A percentile compares a stretch with the other conserved stretches of the same genome.
phyloP scores from a whole-genome alignment of 176 grass and related monocot genomes.

The Cenchrus purpureus region DNA sequence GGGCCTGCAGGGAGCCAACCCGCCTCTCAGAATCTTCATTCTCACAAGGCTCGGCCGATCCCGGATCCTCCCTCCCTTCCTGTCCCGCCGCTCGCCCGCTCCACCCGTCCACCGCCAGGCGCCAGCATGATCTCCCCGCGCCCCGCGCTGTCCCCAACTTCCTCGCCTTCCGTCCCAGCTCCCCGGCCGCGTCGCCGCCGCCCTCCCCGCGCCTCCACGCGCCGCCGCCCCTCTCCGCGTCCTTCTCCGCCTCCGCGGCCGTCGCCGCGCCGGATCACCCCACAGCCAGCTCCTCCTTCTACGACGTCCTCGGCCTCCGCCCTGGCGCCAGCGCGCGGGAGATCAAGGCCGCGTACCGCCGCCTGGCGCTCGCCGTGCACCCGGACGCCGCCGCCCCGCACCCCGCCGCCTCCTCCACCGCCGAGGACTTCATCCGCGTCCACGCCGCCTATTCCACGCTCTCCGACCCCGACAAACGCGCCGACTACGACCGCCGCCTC shows the following conservation, averaged over 20 bases:
- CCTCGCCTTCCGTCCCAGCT: conserved; percentile 37
- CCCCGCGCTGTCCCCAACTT: conserved; percentile 46
- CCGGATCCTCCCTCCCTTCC: background rate
- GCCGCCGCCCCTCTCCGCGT: conserved; percentile 33
- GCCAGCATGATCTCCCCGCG: conserved; percentile 47
- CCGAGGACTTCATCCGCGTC: conserved; percentile 74
- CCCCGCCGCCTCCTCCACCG: conserved; percentile 14
- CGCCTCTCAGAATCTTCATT: background rate
- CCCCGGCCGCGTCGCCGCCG: conserved; percentile 14
- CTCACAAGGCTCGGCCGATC: background rate
- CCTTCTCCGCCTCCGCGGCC: conserved; percentile 18
- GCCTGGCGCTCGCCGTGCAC: conserved; percentile 60
- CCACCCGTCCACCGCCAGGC: background rate
- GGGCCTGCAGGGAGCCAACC: background rate
- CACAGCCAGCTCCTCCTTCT: conserved; percentile 48
- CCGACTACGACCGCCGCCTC: conserved; percentile 62
- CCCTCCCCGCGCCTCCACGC: conserved; percentile 26
- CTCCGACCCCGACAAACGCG: conserved; percentile 63
- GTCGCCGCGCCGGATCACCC: background rate
- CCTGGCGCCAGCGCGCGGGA: conserved; percentile 49
- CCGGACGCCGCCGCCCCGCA: conserved; percentile 50
- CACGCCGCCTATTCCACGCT: conserved; percentile 68
- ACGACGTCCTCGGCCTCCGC: conserved; percentile 65
- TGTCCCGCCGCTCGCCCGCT: no score
- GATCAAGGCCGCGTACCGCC: conserved; percentile 71